These are phyloP conservation scores for Sphagnum tenellum DNA, from an alignment of 225 moss, liverwort and hornwort species.

Conservation along the genomic window DNA sequence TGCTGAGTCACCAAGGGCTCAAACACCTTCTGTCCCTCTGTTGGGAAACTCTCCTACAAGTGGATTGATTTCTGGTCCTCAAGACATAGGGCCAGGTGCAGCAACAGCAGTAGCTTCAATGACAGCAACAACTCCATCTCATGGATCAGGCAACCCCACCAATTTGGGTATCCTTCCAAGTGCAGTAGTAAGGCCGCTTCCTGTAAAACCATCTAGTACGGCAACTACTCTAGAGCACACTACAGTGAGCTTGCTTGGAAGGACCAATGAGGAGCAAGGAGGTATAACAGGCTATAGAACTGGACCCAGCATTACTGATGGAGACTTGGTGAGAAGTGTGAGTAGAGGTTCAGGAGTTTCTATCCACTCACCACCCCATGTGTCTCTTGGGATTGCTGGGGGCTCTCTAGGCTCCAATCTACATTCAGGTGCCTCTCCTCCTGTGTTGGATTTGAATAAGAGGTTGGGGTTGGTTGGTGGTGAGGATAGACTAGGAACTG, in stretches of 20 bases:
- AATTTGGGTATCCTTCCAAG: no score
- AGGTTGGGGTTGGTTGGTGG: constrained; percentile 53
- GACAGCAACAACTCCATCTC: no score
- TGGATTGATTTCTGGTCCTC: constrained; percentile 30
- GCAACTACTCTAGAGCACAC: constrained; percentile 30
- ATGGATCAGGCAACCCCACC: no score
- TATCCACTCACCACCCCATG: constrained; percentile 51
- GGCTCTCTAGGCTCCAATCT: constrained; percentile 9
- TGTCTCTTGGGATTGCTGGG: constrained; percentile 17
- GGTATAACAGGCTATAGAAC: constrained; percentile 42
- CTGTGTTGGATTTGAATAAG: constrained; percentile 58
- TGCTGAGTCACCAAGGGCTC: constrained; percentile 44
- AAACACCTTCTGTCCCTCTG: constrained; percentile 30
- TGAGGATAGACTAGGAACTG: constrained; percentile 62
- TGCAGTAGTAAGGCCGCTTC: constrained; percentile 31
- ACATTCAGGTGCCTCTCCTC: constrained; percentile 13
- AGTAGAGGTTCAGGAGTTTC: constrained; percentile 18
- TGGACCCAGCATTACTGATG: constrained; percentile 33
- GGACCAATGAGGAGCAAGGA: constrained; percentile 73
- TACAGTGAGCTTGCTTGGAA: constrained; percentile 28
- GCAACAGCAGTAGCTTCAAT: no score
- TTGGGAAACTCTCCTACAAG: constrained; percentile 42
- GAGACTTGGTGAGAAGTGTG: constrained; percentile 10
- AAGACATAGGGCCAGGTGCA: constrained; percentile 38
- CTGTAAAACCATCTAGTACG: constrained; percentile 42